Conservation (phyloP, 352 stramenopile species). For the Pythium sukuiense region DNA sequence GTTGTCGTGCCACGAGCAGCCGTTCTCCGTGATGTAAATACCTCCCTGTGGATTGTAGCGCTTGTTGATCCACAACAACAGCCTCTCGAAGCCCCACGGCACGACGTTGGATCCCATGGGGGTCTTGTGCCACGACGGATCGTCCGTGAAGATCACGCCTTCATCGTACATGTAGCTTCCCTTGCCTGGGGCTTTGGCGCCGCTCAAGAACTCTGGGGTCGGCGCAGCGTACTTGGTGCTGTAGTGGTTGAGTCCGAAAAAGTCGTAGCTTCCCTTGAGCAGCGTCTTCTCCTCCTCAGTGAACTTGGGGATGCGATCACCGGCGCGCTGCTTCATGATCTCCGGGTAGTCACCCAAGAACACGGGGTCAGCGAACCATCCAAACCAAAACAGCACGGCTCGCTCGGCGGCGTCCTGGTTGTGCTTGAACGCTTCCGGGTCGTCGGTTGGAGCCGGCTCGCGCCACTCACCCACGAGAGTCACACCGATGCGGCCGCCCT, state of each 20-base stretch:
- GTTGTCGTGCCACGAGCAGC: constrained; percentile 60
- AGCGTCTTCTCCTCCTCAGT: background rate
- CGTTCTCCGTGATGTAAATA: constrained; percentile 93
- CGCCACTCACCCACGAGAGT: constrained; percentile 90
- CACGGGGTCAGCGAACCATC: constrained; percentile 91
- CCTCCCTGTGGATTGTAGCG: constrained; percentile 70
- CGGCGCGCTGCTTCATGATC: constrained; percentile 65
- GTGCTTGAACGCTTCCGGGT: constrained; percentile 47
- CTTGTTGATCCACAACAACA: constrained; percentile 87
- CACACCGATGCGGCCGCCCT: constrained; percentile 89
- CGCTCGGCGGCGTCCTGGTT: constrained; percentile 69
- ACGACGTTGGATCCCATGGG: constrained; percentile 81
- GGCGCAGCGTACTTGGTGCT: background rate
- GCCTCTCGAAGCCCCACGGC: constrained; percentile 77
- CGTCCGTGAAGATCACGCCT: constrained; percentile 37
- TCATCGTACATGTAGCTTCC: constrained; percentile 42
- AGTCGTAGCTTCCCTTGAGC: background rate
- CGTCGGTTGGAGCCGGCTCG: constrained; percentile 58
- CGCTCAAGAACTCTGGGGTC: background rate
- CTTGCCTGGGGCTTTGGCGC: constrained; percentile 27
- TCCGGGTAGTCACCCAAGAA: constrained; percentile 88
- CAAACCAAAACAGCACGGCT: constrained; percentile 85
- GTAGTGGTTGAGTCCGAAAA: background rate
- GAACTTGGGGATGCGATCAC: background rate
- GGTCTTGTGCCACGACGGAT: constrained; percentile 65